Evolutionary conservation across 1,139 yeast species (phyloP), one percentile per base, ranked within the genome.

Genomic region (Torulaspora pretoriensis): DNA sequence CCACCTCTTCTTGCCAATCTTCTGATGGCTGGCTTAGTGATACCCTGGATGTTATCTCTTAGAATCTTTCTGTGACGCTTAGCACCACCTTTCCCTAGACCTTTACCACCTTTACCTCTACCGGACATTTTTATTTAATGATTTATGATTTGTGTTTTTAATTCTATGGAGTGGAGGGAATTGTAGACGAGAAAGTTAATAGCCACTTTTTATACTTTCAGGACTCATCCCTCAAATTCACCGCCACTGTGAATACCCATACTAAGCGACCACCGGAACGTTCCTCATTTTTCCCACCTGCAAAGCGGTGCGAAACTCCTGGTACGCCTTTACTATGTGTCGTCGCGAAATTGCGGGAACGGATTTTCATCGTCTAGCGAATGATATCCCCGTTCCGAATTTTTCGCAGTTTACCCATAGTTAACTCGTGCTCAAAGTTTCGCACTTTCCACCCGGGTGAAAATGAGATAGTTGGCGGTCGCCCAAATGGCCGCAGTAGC

Each of bases 1-100:
- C 98, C 98, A 78, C 98, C 98, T 87, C 98, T 89, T 83, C 98
- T 90, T 52, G 98, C 98, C 68, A 92, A 84, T 86, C 98, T 90
- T 80, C 98, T 89, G 71, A 92, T 92, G 68, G 98, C 98, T 71
- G 98, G 98, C 81, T 92, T 92, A 57, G 98, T 92, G 70, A 92
- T 90, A 80, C 98, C 98, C 78, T 90, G 97, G 63, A 92, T 90
- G 90, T 92, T 92, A 74, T 92, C 98, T 81, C 97, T 89, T 65
- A 90, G 81, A 75, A 92, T 88, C 87, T 90, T 90, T 83, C 97
- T 87, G 89, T 92, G 98, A 78, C 97, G 92, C 83, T 92, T 92
- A 67, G 98, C 97, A 79, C 97, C 97, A 77, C 92, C 97, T 77
- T 92, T 90, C 70, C 97, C 97, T 68, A 89, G 80, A 75, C 97